phyloP scores from a whole-genome alignment of 306 rosid genomes.

The Abrus pulchellus region DNA sequence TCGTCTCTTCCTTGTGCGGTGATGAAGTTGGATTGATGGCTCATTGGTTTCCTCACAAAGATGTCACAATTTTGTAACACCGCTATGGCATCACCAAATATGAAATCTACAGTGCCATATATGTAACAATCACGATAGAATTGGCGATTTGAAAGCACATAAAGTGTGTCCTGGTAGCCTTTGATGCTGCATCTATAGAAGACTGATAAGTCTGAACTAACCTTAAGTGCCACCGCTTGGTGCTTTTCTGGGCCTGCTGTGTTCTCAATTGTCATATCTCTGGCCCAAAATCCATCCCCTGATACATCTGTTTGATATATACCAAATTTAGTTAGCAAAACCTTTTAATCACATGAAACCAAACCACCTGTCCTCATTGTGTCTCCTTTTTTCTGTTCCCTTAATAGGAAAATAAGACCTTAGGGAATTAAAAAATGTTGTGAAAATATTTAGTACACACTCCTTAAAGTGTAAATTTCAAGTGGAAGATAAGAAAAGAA shows the following conservation, averaged over 20 bases:
- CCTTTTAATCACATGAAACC: not conserved
- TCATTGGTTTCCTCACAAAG: conserved; percentile 62
- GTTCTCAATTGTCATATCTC: conserved; percentile 81
- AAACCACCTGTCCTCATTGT: too few relatives aligned
- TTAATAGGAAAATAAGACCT: too few relatives aligned
- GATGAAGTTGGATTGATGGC: conserved; percentile 64
- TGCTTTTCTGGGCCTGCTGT: conserved; percentile 69
- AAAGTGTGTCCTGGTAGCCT: conserved; percentile 82
- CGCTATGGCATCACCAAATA: conserved; percentile 61
- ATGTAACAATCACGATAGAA: conserved; percentile 72
- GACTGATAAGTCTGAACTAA: conserved; percentile 62
- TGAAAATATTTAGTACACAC: too few relatives aligned
- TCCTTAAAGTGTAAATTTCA: too few relatives aligned
- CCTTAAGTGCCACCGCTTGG: conserved; percentile 74
- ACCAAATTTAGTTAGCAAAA: not conserved
- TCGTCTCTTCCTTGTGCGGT: conserved; percentile 69
- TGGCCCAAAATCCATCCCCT: conserved; percentile 85
- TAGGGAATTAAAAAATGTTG: too few relatives aligned
- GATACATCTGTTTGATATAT: conserved; percentile 58
- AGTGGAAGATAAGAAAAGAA: too few relatives aligned
- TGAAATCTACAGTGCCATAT: conserved; percentile 68
- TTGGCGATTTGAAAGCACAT: conserved; percentile 65
- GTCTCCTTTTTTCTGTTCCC: too few relatives aligned
- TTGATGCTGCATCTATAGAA: conserved; percentile 68
- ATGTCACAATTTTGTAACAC: conserved; percentile 76